Conservation (phyloP, 2,329 filamentous ascomycete genomes). For the Calonectria hawksworthii region DNA sequence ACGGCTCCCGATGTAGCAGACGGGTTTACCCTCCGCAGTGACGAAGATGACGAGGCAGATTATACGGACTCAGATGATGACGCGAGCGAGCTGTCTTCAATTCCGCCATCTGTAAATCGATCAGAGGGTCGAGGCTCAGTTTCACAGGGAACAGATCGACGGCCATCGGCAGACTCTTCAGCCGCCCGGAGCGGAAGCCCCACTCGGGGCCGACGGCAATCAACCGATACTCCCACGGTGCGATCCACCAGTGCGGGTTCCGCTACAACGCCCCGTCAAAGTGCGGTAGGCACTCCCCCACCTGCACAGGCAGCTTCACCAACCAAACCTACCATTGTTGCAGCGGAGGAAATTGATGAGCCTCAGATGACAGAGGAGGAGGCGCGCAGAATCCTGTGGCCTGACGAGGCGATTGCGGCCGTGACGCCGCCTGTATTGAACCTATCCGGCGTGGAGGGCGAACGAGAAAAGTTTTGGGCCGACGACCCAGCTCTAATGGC, state of each 20-base stretch:
- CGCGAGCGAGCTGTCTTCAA: conserved; percentile 40
- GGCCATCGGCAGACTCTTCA: conserved; percentile 32
- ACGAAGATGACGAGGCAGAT: conserved; percentile 46
- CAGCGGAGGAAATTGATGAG: conserved; percentile 44
- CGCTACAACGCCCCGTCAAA: conserved; percentile 39
- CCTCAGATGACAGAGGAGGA: conserved; percentile 57
- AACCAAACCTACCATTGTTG: conserved; percentile 20
- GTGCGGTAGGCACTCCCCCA: conserved; percentile 21
- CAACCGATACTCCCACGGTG: conserved; percentile 37
- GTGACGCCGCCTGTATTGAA: conserved; percentile 20
- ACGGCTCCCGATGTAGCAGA: conserved; percentile 46
- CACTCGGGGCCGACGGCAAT: conserved; percentile 33
- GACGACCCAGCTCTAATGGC: conserved; percentile 51
- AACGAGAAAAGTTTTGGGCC: conserved; percentile 57
- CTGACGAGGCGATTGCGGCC: conserved; percentile 45
- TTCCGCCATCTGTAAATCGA: conserved; percentile 32
- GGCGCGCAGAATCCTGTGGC: conserved; percentile 56
- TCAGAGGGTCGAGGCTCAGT: conserved; percentile 34
- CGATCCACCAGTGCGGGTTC: conserved; percentile 35
- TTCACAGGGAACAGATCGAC: conserved; percentile 24
- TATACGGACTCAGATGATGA: conserved; percentile 44
- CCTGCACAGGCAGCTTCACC: conserved; percentile 19
- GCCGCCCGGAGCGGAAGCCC: conserved; percentile 36
- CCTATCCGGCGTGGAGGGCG: conserved; percentile 39
- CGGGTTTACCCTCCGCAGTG: conserved; percentile 48